A percentile compares a stretch with the other conserved stretches of the same genome.
These are phyloP conservation scores for Fusarium nodosum DNA, from an alignment of 2,329 filamentous ascomycete species.

Conservation along the genomic window DNA sequence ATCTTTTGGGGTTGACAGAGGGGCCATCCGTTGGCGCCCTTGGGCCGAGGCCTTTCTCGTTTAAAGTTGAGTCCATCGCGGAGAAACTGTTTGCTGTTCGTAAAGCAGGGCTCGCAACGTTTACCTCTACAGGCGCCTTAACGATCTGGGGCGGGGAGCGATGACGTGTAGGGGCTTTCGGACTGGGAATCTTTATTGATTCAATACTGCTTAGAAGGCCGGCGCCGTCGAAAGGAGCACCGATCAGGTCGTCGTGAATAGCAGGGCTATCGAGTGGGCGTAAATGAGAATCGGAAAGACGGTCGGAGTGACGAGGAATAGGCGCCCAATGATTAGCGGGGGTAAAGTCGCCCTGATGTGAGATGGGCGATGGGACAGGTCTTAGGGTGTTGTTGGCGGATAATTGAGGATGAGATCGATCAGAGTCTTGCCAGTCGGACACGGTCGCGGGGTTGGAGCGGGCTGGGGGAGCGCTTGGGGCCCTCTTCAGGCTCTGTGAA, in stretches of 20 bases:
- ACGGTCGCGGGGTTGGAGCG: slow-evolving; percentile 64
- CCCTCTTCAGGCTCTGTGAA: slow-evolving; percentile 72
- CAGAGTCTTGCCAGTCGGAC: slow-evolving; percentile 59
- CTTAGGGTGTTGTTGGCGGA: slow-evolving; percentile 60
- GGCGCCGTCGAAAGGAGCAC: slow-evolving; percentile 74
- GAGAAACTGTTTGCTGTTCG: slow-evolving; percentile 72
- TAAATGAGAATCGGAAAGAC: slow-evolving; percentile 49
- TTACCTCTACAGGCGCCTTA: slow-evolving; percentile 68
- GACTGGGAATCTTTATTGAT: slow-evolving; percentile 60
- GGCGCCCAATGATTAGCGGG: slow-evolving; percentile 52
- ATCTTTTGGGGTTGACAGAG: slow-evolving; percentile 73
- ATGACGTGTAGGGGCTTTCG: slow-evolving; percentile 49
- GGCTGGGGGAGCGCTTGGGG: slow-evolving; percentile 70
- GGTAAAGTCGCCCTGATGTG: slow-evolving; percentile 62
- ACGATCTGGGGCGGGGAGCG: slow-evolving; percentile 54
- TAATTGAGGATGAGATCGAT: slow-evolving; percentile 50
- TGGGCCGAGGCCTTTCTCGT: slow-evolving; percentile 54
- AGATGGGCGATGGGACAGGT: slow-evolving; percentile 63
- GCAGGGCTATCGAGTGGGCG: slow-evolving; percentile 46
- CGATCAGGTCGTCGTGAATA: slow-evolving; percentile 70
- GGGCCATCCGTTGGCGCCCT: slow-evolving; percentile 60
- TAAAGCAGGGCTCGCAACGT: slow-evolving; percentile 66
- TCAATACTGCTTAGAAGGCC: slow-evolving; percentile 73
- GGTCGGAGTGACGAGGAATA: slow-evolving; percentile 48
- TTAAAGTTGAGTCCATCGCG: slow-evolving; percentile 57